Evolutionary conservation across 2,329 filamentous ascomycete species (phyloP).

Genomic region (Xylariaceae sp.): DNA sequence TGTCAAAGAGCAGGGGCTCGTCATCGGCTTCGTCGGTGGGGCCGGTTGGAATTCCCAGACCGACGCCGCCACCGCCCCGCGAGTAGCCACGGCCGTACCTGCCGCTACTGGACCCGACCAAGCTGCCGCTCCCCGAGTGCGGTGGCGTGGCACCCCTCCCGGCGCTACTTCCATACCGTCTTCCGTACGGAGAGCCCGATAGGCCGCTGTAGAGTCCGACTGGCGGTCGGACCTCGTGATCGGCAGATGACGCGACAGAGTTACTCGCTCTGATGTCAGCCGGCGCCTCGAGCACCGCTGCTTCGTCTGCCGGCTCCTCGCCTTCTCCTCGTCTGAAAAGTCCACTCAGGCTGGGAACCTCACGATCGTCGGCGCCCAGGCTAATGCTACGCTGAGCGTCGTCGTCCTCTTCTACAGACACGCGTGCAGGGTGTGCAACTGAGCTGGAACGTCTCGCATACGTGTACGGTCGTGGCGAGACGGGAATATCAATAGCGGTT

Average conservation of each 20-base stretch:
- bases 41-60: slow-evolving; percentile 36
- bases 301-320: slow-evolving; percentile 25
- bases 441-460: slow-evolving; percentile 60
- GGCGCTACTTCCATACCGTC: slow-evolving; percentile 33
- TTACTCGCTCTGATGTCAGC: slow-evolving; percentile 33
- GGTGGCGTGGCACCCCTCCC: slow-evolving; percentile 26
- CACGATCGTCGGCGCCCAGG: slow-evolving; percentile 56
- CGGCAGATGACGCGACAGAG: slow-evolving; percentile 29
- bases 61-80: slow-evolving; percentile 24
- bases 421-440: slow-evolving; percentile 55
- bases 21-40: slow-evolving; percentile 51
- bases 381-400: slow-evolving; percentile 62
- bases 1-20: slow-evolving; percentile 63
- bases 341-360: slow-evolving; percentile 57
- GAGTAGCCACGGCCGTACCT: slow-evolving; percentile 28
- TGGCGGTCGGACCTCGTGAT: slow-evolving; percentile 37
- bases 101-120: slow-evolving; percentile 24
- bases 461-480: slow-evolving; percentile 55
- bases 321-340: slow-evolving; percentile 42
- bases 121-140: slow-evolving; percentile 25
- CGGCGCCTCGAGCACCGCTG: slow-evolving; percentile 31
- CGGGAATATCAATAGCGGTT: slow-evolving; percentile 65
- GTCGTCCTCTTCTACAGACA: slow-evolving; percentile 50
- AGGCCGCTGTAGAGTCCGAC: slow-evolving; percentile 32
- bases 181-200: slow-evolving; percentile 39